Percentiles rank a stretch among this genome's conserved stretches.
Conservation (phyloP, 2,329 filamentous ascomycete species). For the Paraconiothyrium sp. region DNA sequence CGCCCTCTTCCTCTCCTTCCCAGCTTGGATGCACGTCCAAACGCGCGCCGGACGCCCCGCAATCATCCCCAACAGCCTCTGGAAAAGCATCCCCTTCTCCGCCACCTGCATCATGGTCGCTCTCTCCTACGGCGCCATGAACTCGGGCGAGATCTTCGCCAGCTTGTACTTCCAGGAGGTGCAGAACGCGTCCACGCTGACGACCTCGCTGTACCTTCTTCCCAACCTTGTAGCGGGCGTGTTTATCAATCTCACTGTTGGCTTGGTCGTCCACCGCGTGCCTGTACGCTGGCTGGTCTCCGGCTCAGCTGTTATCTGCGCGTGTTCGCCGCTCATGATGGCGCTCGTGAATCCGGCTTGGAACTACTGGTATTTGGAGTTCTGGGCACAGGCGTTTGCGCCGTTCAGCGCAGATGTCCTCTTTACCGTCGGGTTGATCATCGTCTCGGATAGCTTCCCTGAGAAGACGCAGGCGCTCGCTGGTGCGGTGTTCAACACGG, state of each 20-base stretch:
- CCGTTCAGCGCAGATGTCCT: conserved; percentile 60
- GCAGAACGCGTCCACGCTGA: conserved; percentile 43
- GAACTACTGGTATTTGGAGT: conserved; percentile 62
- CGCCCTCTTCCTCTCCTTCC: conserved; percentile 38
- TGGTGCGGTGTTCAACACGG: conserved; percentile 70
- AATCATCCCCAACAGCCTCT: conserved; percentile 54
- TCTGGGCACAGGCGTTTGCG: conserved; percentile 55
- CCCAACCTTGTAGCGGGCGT: conserved; percentile 52
- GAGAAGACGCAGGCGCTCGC: conserved; percentile 67
- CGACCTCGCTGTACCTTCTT: conserved; percentile 54
- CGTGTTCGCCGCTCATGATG: conserved; percentile 64
- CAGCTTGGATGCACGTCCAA: conserved; percentile 44
- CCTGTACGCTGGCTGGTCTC: conserved; percentile 52
- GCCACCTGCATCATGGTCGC: conserved; percentile 61
- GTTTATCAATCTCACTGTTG: conserved; percentile 56
- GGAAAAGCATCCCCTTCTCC: conserved; percentile 65
- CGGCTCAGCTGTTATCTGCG: conserved; percentile 53
- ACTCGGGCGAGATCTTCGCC: conserved; percentile 50
- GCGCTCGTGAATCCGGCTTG: conserved; percentile 60
- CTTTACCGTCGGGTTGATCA: conserved; percentile 65
- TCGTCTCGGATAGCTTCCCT: conserved; percentile 65
- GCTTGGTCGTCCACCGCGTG: conserved; percentile 57
- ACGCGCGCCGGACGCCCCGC: conserved; percentile 27
- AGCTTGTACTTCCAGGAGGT: conserved; percentile 58
- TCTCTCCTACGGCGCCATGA: conserved; percentile 48